Conservation (phyloP, 371 early-diverging fungal species). For the Circinella minor region DNA sequence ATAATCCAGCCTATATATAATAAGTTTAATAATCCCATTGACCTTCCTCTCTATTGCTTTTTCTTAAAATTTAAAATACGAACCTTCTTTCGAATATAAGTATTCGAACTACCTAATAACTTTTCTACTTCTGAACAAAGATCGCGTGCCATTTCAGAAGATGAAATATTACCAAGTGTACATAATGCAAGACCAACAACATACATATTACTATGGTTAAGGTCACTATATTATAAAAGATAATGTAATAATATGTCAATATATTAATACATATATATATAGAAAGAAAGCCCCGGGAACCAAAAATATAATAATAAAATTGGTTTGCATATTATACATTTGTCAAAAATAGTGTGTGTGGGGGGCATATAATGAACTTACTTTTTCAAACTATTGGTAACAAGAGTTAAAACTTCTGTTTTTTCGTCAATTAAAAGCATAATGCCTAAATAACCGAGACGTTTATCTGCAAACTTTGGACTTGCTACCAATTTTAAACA, state of each 20-base stretch:
- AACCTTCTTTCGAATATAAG: conserved; percentile 96
- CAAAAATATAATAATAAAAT: not conserved
- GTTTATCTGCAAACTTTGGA: conserved; percentile 92
- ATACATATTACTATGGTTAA: conserved; percentile 94
- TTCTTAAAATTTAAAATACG: not conserved
- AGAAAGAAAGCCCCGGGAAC: not conserved
- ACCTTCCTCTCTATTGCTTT: not conserved
- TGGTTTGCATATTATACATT: not conserved
- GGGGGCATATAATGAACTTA: conserved; percentile 33
- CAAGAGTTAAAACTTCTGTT: conserved; percentile 92
- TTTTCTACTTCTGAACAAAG: conserved; percentile 93
- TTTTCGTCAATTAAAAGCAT: conserved; percentile 97
- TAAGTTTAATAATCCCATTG: no score
- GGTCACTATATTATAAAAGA: conserved; percentile 65
- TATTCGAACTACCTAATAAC: conserved; percentile 86
- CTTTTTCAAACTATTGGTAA: conserved; percentile 97
- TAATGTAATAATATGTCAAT: no score
- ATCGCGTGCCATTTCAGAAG: conserved; percentile 95
- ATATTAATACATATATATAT: no score
- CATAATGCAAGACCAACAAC: conserved; percentile 95
- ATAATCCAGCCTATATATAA: conserved; percentile 80
- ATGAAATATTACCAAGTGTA: conserved; percentile 95
- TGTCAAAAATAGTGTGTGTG: not conserved
- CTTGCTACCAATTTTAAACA: conserved; percentile 96
- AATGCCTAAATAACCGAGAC: conserved; percentile 96